A percentile compares a stretch with the other conserved stretches of the same genome.
Evolutionary conservation across 225 moss, liverwort and hornwort genomes (phyloP).

Genomic region (Physcomitrellopsis africana): DNA sequence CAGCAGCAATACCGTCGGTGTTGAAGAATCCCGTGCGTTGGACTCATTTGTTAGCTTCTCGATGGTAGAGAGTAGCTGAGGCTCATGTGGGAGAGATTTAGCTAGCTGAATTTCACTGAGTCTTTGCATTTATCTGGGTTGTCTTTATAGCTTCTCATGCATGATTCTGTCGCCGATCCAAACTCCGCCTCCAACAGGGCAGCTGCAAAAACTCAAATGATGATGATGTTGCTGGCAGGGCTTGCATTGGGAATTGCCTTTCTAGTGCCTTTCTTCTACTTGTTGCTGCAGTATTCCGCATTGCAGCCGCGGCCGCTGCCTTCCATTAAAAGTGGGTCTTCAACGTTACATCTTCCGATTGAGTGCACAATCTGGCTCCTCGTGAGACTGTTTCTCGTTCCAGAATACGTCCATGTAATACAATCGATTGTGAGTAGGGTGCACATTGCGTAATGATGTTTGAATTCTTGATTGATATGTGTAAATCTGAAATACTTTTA

Average conservation of each 20-base stretch:
- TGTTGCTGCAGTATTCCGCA: constrained; percentile 27
- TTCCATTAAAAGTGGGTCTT: constrained; percentile 38
- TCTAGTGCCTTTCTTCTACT: constrained; percentile 32
- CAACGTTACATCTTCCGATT: not conserved
- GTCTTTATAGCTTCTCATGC: not conserved
- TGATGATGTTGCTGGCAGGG: constrained; percentile 38
- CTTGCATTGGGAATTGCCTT: constrained; percentile 33
- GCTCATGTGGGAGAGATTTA: not conserved
- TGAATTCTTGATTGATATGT: not conserved
- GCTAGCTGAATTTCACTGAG: not conserved
- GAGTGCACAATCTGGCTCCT: not conserved
- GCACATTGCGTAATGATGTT: not conserved
- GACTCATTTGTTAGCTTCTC: not conserved
- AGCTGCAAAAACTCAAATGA: no score
- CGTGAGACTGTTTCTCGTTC: not conserved
- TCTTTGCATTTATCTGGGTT: not conserved
- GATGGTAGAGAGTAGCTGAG: not conserved
- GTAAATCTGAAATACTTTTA: not conserved
- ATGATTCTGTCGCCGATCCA: not conserved
- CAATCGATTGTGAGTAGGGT: not conserved
- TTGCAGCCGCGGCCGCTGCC: constrained; percentile 50
- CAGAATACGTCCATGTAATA: not conserved
- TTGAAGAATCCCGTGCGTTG: not conserved
- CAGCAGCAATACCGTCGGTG: not conserved
- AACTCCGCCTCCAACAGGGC: not conserved